A percentile compares a stretch with the other conserved stretches of the same genome.
These are phyloP conservation scores for Botrytis elliptica DNA, from an alignment of 2,329 filamentous ascomycete genomes.

Conservation along the genomic window DNA sequence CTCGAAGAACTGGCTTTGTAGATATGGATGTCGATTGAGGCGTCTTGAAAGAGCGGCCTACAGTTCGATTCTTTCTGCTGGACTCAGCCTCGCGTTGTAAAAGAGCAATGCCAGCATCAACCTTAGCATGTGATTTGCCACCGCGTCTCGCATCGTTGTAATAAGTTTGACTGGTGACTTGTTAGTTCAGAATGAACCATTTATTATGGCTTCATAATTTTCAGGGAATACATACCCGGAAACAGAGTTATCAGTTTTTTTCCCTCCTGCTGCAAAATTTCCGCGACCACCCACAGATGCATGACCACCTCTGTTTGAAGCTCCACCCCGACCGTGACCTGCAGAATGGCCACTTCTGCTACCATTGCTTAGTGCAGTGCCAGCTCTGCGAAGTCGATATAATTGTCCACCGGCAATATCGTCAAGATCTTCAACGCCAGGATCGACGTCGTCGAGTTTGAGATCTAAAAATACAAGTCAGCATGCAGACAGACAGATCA, in stretches of 20 bases:
- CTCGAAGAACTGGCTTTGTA: background rate
- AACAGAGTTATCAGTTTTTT: background rate
- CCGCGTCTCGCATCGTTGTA: slow-evolving; percentile 12
- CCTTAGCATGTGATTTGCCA: background rate
- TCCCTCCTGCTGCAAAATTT: background rate
- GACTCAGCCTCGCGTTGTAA: slow-evolving; percentile 4
- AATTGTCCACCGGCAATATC: slow-evolving; percentile 35
- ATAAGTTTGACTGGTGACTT: background rate
- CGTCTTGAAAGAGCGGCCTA: slow-evolving; percentile 1
- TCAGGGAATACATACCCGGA: slow-evolving; percentile 3
- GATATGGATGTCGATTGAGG: background rate
- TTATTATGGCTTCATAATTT: background rate
- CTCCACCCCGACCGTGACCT: slow-evolving; percentile 5
- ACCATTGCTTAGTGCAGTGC: slow-evolving; percentile 2
- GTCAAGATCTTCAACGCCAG: slow-evolving; percentile 28
- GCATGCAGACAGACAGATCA: background rate
- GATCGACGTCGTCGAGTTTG: slow-evolving; percentile 30
- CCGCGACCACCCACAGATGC: background rate
- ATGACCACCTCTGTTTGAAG: slow-evolving; percentile 15
- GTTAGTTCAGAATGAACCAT: background rate
- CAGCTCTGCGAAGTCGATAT: slow-evolving; percentile 30
- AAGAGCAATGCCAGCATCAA: slow-evolving; percentile 19
- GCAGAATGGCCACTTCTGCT: slow-evolving; percentile 20
- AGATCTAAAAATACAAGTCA: slow-evolving; percentile 22
- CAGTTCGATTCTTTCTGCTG: slow-evolving; percentile 1